phyloP scores from a whole-genome alignment of 2,329 filamentous ascomycete species.

The Penicillium frequentans region DNA sequence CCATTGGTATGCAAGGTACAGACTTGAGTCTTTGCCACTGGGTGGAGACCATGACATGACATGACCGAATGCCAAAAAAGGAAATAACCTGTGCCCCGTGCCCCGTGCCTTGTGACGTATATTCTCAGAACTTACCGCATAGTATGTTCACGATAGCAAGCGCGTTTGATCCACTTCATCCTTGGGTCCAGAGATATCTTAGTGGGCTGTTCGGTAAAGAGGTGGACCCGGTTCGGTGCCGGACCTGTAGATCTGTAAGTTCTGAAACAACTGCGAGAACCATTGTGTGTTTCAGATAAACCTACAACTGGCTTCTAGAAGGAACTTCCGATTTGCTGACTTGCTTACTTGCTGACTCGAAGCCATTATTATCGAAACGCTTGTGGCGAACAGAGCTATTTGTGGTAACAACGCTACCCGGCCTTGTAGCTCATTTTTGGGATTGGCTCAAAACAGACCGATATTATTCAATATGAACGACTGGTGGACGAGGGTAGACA shows the following conservation, averaged over 20 bases:
- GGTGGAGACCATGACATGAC: too few relatives aligned
- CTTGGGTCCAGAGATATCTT: too few relatives aligned
- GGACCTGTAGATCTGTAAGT: not conserved
- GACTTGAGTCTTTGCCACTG: not conserved
- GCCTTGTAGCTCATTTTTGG: too few relatives aligned
- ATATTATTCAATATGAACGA: too few relatives aligned
- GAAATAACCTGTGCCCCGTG: not conserved
- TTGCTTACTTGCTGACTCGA: not conserved
- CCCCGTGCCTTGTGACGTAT: not conserved
- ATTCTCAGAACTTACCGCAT: too few relatives aligned
- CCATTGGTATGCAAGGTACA: not conserved
- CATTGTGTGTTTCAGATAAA: not conserved
- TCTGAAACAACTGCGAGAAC: not conserved
- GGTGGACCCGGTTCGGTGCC: not conserved
- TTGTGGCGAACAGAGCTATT: not conserved
- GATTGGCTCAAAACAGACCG: too few relatives aligned
- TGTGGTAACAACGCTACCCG: not conserved
- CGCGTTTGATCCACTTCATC: too few relatives aligned
- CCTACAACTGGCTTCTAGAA: not conserved
- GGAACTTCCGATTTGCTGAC: too few relatives aligned
- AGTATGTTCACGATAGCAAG: too few relatives aligned
- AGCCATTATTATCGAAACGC: not conserved
- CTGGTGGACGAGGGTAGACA: too few relatives aligned
- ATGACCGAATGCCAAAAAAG: not conserved
- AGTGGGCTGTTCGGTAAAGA: not conserved